These are phyloP conservation scores for Terana coerulea DNA, from an alignment of 768 basidiomycete genomes.

Conservation along the genomic window DNA sequence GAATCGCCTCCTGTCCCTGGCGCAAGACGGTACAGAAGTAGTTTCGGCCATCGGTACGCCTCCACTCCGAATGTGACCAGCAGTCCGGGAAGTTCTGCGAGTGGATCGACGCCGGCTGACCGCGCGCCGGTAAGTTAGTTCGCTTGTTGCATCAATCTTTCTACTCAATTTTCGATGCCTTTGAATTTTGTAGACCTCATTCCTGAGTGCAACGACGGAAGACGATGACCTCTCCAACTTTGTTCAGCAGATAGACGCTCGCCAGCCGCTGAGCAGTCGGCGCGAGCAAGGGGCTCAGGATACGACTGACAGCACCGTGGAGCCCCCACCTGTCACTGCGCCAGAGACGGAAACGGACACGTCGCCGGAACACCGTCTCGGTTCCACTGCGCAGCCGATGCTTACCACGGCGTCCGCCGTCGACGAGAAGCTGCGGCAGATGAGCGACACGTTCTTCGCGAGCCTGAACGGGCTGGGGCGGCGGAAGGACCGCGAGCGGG, in stretches of 20 bases:
- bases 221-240: conserved; percentile 79
- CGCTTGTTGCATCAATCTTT: conserved; percentile 2
- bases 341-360: conserved; percentile 19
- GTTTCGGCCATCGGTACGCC: conserved; percentile 69
- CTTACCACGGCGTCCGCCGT: conserved; percentile 65
- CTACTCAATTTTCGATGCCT: too few species aligned
- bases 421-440: conserved; percentile 56
- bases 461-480: conserved; percentile 56
- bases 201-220: conserved; percentile 49
- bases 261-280: conserved; percentile 48
- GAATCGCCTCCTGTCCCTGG: conserved; percentile 17
- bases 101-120: conserved; percentile 28
- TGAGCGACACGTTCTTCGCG: conserved; percentile 66
- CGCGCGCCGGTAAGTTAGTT: conserved; percentile 15
- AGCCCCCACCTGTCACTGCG: neutral
- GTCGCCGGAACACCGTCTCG: conserved; percentile 21
- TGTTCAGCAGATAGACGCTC: conserved; percentile 70
- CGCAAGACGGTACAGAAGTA: conserved; percentile 71
- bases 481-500: conserved; percentile 19
- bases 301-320: neutral
- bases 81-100: conserved; percentile 37
- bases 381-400: conserved; percentile 42
- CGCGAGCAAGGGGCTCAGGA: conserved; percentile 17
- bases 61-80: conserved; percentile 35
- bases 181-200: conserved; percentile 37